A percentile compares a stretch with the other conserved stretches of the same genome.
Evolutionary conservation across 2,329 filamentous ascomycete genomes (phyloP).

Genomic region (Pyrenophora seminiperda): DNA sequence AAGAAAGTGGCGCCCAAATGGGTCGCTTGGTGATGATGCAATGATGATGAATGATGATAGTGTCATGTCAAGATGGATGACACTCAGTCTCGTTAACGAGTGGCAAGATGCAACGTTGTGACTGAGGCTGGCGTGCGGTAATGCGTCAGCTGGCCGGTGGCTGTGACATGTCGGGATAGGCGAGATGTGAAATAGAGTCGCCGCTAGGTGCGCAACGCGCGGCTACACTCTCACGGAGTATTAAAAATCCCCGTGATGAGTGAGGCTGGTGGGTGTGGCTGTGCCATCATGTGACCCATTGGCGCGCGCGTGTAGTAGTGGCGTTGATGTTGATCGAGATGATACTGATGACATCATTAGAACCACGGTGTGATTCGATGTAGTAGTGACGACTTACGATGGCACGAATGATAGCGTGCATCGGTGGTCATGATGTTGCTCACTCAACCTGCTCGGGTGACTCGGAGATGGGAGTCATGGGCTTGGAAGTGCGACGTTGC

Average conservation of each 20-base stretch:
- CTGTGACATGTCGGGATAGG: background rate
- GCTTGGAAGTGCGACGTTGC: constrained; percentile 48
- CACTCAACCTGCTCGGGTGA: constrained; percentile 48
- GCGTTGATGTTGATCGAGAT: constrained; percentile 15
- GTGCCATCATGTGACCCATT: constrained; percentile 17
- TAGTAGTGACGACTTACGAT: constrained; percentile 10
- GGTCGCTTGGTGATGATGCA: constrained; percentile 3
- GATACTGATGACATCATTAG: constrained; percentile 13
- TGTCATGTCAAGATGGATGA: background rate
- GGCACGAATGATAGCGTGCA: constrained; percentile 2
- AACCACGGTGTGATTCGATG: constrained; percentile 4
- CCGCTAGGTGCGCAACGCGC: constrained; percentile 4
- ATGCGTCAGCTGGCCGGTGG: background rate
- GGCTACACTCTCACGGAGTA: constrained; percentile 1
- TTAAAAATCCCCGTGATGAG: background rate
- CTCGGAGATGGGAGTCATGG: constrained; percentile 51
- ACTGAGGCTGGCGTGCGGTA: background rate
- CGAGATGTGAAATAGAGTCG: background rate
- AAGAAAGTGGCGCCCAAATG: constrained; percentile 1
- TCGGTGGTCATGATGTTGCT: constrained; percentile 16
- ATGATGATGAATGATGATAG: background rate
- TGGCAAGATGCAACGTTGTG: background rate
- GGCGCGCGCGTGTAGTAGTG: constrained; percentile 19
- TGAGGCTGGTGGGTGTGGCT: constrained; percentile 1
- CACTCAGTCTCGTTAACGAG: constrained; percentile 2